phyloP scores from a whole-genome alignment of 352 stramenopile genomes.

The Globisporangium spiculum region DNA sequence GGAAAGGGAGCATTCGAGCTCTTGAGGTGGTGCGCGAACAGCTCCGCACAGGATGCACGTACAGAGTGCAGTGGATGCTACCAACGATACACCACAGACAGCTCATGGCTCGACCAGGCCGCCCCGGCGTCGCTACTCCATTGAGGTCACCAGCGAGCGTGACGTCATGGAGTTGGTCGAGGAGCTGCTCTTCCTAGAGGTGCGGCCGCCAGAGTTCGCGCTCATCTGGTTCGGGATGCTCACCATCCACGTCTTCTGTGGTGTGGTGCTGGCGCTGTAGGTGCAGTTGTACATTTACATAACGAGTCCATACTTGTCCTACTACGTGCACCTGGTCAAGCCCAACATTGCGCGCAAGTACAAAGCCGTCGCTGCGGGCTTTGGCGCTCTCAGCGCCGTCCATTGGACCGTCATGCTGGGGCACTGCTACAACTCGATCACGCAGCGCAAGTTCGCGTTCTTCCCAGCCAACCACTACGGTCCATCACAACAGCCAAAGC shows the following conservation, averaged over 20 bases:
- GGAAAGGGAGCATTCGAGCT: neutral
- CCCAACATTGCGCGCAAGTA: slow-evolving; percentile 22
- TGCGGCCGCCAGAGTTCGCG: slow-evolving; percentile 17
- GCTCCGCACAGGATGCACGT: neutral
- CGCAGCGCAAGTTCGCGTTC: slow-evolving; percentile 21
- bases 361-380: slow-evolving; percentile 22
- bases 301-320: slow-evolving; percentile 17
- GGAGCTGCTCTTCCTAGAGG: slow-evolving; percentile 19
- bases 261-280: slow-evolving; percentile 21
- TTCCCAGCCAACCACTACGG: slow-evolving; percentile 9
- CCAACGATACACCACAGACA: neutral
- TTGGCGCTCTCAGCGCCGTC: slow-evolving; percentile 24
- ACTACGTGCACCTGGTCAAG: slow-evolving; percentile 27
- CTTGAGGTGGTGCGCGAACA: neutral
- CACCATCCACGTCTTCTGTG: slow-evolving; percentile 21
- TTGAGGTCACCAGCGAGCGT: slow-evolving; percentile 6
- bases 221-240: slow-evolving; percentile 27
- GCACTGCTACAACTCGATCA: slow-evolving; percentile 22
- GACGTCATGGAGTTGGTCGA: slow-evolving; percentile 17
- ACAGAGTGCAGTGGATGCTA: neutral
- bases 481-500: neutral
- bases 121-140: neutral
- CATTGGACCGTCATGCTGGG: slow-evolving; percentile 23
- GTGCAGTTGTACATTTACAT: slow-evolving; percentile 27
- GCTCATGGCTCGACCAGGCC: neutral